Conservation (phyloP, 2,329 filamentous ascomycete species). For the Sporothrix pseudoabietina region DNA sequence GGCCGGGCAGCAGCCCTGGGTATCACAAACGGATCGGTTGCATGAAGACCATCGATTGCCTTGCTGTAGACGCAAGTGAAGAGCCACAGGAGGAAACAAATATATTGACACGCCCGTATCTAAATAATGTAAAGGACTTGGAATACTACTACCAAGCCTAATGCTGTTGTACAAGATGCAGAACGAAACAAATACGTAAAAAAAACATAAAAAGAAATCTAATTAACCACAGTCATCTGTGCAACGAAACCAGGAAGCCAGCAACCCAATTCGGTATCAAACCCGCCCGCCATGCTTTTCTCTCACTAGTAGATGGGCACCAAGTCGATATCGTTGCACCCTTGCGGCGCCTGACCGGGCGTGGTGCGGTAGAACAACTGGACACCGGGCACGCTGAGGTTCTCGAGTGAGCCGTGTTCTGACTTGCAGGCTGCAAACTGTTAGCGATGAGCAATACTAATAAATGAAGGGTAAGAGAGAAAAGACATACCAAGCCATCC, state of each 20-base stretch:
- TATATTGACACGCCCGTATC: background rate
- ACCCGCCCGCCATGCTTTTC: background rate
- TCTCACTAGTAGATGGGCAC: conserved; percentile 7
- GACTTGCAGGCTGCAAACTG: background rate
- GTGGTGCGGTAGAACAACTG: conserved; percentile 31
- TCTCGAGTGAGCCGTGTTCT: background rate
- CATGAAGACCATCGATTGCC: background rate
- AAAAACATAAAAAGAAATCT: background rate
- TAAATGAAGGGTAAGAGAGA: background rate
- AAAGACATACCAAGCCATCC: conserved; percentile 30
- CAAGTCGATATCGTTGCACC: conserved; percentile 29
- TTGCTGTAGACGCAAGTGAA: background rate
- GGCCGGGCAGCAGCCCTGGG: background rate
- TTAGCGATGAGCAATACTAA: background rate
- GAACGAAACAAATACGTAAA: background rate
- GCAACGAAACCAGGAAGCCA: background rate
- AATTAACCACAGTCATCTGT: background rate
- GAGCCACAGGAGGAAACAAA: background rate
- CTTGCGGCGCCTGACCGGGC: background rate
- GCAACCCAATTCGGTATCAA: background rate
- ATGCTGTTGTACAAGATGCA: background rate
- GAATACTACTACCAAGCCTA: background rate
- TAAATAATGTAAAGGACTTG: background rate
- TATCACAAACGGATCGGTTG: background rate
- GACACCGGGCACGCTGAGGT: background rate